Conservation (phyloP, 1,284 basidiomycete species). For the Ustilago loliicola region DNA sequence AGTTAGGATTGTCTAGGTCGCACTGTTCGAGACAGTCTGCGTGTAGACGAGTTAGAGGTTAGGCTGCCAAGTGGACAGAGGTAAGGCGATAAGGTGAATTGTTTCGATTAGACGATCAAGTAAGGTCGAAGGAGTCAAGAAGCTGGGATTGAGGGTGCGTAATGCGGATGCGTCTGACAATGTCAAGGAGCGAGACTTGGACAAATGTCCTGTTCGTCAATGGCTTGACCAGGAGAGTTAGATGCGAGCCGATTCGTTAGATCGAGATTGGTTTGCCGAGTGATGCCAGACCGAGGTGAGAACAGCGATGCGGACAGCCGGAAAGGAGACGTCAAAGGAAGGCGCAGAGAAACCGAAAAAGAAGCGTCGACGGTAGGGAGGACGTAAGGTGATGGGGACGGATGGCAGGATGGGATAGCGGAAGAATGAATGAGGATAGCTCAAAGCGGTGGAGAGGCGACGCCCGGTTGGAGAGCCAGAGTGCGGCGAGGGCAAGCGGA, state of each 20-base stretch:
- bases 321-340: not conserved
- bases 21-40: conserved; percentile 15
- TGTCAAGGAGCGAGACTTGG: not conserved
- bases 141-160: not conserved
- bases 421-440: not conserved
- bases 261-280: not conserved
- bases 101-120: not conserved
- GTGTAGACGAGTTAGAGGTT: not conserved
- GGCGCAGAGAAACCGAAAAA: conserved; percentile 5
- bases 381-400: conserved; percentile 5
- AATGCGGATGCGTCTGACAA: not conserved
- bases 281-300: not conserved
- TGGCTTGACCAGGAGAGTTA: not conserved
- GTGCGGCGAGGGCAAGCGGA: not conserved
- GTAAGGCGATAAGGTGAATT: not conserved
- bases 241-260: conserved; percentile 1
- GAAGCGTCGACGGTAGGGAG: conserved; percentile 9
- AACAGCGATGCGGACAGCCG: not conserved
- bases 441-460: conserved; percentile 5
- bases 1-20: not conserved
- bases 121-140: not conserved
- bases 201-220: not conserved
- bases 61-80: not conserved
- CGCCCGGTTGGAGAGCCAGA: not conserved
- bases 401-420: not conserved